Evolutionary conservation across 352 stramenopile genomes (phyloP).

Genomic region (Achlya hypogyna): DNA sequence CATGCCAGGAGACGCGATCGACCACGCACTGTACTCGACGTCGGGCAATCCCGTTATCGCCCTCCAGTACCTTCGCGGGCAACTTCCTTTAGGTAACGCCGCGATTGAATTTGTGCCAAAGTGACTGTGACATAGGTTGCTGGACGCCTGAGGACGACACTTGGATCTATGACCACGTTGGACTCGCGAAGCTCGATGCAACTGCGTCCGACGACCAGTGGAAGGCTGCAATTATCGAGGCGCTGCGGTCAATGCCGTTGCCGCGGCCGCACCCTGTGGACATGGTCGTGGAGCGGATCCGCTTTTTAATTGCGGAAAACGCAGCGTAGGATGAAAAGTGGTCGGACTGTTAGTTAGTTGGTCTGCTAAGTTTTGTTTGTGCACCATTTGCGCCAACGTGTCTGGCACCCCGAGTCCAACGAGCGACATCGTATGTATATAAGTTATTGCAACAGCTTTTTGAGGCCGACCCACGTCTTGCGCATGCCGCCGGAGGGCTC

Average conservation of each 20-base stretch:
- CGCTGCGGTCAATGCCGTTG: not conserved
- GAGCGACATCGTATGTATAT: not conserved
- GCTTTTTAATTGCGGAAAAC: conserved; percentile 1
- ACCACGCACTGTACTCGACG: conserved; percentile 6
- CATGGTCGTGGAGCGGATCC: conserved; percentile 8
- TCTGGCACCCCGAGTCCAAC: not conserved
- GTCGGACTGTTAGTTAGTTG: no score
- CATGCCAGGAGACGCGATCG: not conserved
- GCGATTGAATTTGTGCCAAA: not conserved
- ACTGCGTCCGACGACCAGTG: not conserved
- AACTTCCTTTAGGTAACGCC: not conserved
- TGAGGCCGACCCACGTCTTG: not conserved
- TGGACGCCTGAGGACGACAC: conserved; percentile 13
- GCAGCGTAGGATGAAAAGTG: no score
- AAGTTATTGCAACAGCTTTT: not conserved
- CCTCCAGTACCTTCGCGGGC: not conserved
- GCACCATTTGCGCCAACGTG: not conserved
- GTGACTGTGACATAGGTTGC: conserved; percentile 7
- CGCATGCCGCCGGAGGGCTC: not conserved
- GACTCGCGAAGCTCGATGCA: not conserved
- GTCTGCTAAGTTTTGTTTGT: not conserved
- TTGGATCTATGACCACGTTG: conserved; percentile 5
- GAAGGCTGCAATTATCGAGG: not conserved
- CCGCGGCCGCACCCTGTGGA: conserved; percentile 1
- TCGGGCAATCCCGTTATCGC: conserved; percentile 14